phyloP scores from a whole-genome alignment of 768 basidiomycete genomes.

The Amanita pseudoporphyria region DNA sequence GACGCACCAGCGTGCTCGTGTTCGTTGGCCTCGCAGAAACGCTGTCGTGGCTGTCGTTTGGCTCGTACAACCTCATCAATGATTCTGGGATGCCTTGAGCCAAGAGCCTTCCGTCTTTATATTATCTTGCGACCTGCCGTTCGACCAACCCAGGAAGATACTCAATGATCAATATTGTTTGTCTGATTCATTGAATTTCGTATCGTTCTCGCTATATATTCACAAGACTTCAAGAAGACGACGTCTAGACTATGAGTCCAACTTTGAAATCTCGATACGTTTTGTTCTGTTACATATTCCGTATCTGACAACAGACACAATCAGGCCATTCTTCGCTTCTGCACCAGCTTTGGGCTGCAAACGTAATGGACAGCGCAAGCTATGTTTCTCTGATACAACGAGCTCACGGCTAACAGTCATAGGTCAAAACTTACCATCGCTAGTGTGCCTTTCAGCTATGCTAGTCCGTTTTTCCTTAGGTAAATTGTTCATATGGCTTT shows the following conservation, averaged over 20 bases:
- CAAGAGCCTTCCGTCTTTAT: constrained; percentile 39
- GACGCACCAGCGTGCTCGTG: constrained; percentile 51
- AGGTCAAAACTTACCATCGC: constrained; percentile 56
- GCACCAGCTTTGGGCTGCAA: constrained; percentile 32
- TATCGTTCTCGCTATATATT: constrained; percentile 2
- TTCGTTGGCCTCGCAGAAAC: constrained; percentile 47
- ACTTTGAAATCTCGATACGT: constrained; percentile 48
- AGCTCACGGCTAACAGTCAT: neutral
- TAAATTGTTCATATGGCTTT: constrained; percentile 17
- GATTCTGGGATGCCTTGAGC: constrained; percentile 22
- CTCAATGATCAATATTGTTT: constrained; percentile 45
- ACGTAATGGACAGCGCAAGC: constrained; percentile 35
- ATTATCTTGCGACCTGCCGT: constrained; percentile 45
- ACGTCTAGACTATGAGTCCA: constrained; percentile 66
- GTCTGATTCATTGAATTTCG: constrained; percentile 7
- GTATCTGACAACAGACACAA: neutral
- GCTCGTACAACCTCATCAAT: constrained; percentile 42
- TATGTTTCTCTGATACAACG: neutral
- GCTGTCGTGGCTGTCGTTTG: constrained; percentile 48
- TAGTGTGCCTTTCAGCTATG: constrained; percentile 69
- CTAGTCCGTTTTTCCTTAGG: constrained; percentile 81
- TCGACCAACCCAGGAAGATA: constrained; percentile 62
- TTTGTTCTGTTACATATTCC: neutral
- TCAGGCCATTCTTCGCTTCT: constrained; percentile 30
- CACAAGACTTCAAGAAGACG: constrained; percentile 55